Evolutionary conservation across 768 basidiomycete genomes (phyloP), one percentile per base, ranked within the genome.

Genomic region (Psilocybe sp.): DNA sequence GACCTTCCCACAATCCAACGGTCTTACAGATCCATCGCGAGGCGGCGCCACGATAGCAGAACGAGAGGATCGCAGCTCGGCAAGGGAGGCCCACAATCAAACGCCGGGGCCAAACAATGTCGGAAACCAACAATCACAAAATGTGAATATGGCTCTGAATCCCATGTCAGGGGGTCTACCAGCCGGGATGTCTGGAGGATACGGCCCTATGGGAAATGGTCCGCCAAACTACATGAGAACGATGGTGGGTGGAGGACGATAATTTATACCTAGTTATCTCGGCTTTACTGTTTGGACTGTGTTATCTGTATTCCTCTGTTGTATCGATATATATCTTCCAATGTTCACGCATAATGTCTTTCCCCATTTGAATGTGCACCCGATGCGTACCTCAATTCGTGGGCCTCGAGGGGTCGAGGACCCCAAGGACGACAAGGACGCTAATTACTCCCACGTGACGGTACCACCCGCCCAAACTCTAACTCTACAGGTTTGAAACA

Each of bases 1-100:
- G 64, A 90, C 89, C 13, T 89, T 88, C 67, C 77, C 83, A 10
- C 69, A 74, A 15, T 70, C 78, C 18, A 89, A 89, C 53, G 87
- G 87, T 12, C 73, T 85, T 40, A 72, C 79, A 10, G 87, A 88
- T 61, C 75, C 76, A 1, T 77, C 77, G 15, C 73, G 87, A 43
- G 85, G 86, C 16, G 87, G 86, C 2, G 84, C 85, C 39, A 91
- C 89, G n/a, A 82, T 89, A 41, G 88, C 88, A 19, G 88, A 90
- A 66, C 76, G 87, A 14, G 88, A 90, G 51, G 89, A 91, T 58
- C 76, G 88, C 50, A 73, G 63, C 53, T 74, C 69, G 49, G 64
- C 67, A 57, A 65, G 77, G 51, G 84, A 82, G 35, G 61, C 64
- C 20, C 84, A 80, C 57, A 83, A 77, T 54, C 80, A 78, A 61